These are phyloP conservation scores for Calonectria montana DNA, from an alignment of 2,329 filamentous ascomycete genomes.

Conservation along the genomic window DNA sequence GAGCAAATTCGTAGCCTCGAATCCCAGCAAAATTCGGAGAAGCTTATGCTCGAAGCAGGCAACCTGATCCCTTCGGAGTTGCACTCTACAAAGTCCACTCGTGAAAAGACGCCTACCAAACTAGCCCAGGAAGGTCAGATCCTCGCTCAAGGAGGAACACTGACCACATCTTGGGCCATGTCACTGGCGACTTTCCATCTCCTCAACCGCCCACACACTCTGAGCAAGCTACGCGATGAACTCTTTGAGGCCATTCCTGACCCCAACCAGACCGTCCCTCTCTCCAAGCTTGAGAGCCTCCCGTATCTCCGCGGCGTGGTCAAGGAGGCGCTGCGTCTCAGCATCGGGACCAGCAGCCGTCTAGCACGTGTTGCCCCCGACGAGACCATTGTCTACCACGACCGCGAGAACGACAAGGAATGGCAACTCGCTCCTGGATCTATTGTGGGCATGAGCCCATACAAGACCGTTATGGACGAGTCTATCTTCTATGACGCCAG, in stretches of 20 bases:
- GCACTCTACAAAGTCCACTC: constrained; percentile 45
- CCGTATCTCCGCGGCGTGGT: constrained; percentile 63
- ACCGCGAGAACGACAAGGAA: constrained; percentile 39
- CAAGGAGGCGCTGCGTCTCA: constrained; percentile 61
- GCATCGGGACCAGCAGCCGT: constrained; percentile 59
- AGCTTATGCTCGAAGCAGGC: constrained; percentile 48
- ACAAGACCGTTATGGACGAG: constrained; percentile 49
- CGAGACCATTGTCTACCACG: constrained; percentile 46
- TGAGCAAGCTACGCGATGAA: constrained; percentile 49
- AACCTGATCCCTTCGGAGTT: constrained; percentile 49
- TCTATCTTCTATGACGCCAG: constrained; percentile 47
- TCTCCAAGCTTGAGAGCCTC: constrained; percentile 48
- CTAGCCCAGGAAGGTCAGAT: constrained; percentile 54
- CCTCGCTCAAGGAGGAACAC: constrained; percentile 52
- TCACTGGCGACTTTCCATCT: constrained; percentile 51
- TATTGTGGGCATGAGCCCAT: constrained; percentile 52
- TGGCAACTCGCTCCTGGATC: constrained; percentile 49
- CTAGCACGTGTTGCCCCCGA: constrained; percentile 60
- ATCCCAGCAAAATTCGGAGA: constrained; percentile 46
- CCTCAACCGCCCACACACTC: constrained; percentile 44
- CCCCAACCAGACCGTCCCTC: constrained; percentile 39
- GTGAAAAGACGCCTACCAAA: constrained; percentile 48
- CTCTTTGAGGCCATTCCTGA: constrained; percentile 49
- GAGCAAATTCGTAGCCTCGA: constrained; percentile 51
- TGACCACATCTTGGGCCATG: constrained; percentile 54